These are phyloP conservation scores for Geotrichum australiense DNA, from an alignment of 1,139 yeast species.

Conservation along the genomic window DNA sequence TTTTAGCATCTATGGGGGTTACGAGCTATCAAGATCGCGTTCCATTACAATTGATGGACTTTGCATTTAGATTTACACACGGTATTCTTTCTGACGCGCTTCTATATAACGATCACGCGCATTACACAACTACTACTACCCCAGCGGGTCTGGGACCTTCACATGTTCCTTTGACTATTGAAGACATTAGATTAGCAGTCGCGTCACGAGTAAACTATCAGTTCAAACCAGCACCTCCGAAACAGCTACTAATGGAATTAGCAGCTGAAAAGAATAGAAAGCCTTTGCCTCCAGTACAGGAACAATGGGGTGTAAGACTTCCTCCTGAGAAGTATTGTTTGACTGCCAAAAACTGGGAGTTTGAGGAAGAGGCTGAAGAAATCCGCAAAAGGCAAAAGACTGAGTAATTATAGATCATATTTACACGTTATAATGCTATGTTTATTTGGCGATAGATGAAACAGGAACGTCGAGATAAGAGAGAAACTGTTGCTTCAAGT, in stretches of 20 bases:
- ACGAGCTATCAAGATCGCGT: conserved; percentile 92
- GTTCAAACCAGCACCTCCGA: conserved; percentile 93
- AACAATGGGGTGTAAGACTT: conserved; percentile 84
- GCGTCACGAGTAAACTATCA: conserved; percentile 92
- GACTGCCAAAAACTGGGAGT: conserved; percentile 72
- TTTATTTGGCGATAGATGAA: too few relatives aligned
- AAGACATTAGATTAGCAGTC: conserved; percentile 85
- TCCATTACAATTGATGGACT: conserved; percentile 91
- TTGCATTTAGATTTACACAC: conserved; percentile 84
- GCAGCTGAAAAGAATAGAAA: conserved; percentile 89
- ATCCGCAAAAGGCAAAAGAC: conserved; percentile 20
- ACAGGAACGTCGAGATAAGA: too few relatives aligned
- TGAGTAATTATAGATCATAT: too few relatives aligned
- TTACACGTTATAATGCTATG: too few relatives aligned
- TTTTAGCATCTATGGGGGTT: conserved; percentile 89
- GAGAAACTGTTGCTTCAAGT: conserved; percentile 12
- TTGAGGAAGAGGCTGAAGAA: conserved; percentile 42
- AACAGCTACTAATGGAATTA: conserved; percentile 78
- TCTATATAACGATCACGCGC: conserved; percentile 72
- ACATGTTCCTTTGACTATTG: conserved; percentile 59
- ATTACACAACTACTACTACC: conserved; percentile 28
- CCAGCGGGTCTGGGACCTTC: conserved; percentile 39
- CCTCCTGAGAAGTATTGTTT: conserved; percentile 98
- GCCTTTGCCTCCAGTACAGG: conserved; percentile 86
- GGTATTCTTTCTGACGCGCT: conserved; percentile 85